Evolutionary conservation across 2,329 filamentous ascomycete genomes (phyloP).

Genomic region (Dactylellina drechsleri): DNA sequence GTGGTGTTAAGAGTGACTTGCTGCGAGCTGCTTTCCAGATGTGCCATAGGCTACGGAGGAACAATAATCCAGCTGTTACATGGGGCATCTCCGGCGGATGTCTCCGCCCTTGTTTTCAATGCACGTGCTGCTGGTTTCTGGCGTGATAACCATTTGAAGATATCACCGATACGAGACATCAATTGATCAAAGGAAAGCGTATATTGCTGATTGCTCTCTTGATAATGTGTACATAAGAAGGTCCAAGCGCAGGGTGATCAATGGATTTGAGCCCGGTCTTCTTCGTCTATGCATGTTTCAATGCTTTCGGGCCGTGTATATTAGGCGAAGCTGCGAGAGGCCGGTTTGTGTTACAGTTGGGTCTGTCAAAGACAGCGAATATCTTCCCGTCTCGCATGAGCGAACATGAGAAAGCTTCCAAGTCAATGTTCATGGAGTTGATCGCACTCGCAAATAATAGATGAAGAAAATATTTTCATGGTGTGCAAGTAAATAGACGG

Average conservation of each 20-base stretch:
- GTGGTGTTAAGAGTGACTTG: background rate
- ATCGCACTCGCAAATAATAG: no score
- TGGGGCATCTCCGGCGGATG: no score
- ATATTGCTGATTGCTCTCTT: background rate
- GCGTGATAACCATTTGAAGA: background rate
- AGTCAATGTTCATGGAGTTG: no score
- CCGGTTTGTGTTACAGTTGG: constrained; percentile 6
- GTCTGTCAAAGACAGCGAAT: constrained; percentile 10
- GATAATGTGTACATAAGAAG: background rate
- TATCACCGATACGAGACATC: background rate
- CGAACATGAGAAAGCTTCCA: background rate
- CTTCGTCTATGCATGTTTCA: constrained; percentile 52
- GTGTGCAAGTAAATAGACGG: constrained; percentile 10
- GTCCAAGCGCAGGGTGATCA: constrained; percentile 34
- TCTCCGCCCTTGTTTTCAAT: constrained; percentile 8
- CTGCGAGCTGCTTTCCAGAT: background rate
- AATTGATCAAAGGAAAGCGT: background rate
- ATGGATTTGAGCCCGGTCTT: constrained; percentile 18
- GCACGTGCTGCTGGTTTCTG: constrained; percentile 13
- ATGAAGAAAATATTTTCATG: no score
- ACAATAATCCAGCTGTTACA: no score
- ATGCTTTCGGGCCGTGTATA: constrained; percentile 24
- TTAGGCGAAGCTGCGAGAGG: constrained; percentile 26
- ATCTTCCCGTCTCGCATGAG: constrained; percentile 21
- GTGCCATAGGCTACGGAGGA: background rate